Evolutionary conservation across 805 yeast genomes (phyloP).

Genomic region (Yarrowia sp.): DNA sequence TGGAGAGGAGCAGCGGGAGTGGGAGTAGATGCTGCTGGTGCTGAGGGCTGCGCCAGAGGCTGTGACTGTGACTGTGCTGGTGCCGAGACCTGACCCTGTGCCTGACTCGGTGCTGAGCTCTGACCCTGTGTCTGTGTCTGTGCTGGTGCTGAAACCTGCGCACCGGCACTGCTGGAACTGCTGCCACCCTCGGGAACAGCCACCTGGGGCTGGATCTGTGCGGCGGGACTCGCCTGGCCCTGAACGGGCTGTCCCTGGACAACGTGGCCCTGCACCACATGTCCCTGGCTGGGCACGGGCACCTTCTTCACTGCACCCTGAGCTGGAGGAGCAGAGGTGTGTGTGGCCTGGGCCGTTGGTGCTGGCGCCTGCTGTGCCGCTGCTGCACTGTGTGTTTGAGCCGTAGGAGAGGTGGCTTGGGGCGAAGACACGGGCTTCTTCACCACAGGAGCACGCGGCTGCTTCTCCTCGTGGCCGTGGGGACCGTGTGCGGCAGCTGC

Average conservation of each 20-base stretch:
- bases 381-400: background rate
- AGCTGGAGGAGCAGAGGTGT: background rate
- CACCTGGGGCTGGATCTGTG: constrained; percentile 15
- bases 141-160: too few relatives aligned
- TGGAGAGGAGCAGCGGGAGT: background rate
- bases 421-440: constrained; percentile 21
- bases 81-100: background rate
- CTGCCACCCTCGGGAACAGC: constrained; percentile 5
- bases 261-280: constrained; percentile 15
- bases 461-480: constrained; percentile 18
- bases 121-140: background rate
- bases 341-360: background rate
- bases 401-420: background rate
- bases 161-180: too few relatives aligned
- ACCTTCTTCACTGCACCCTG: constrained; percentile 10
- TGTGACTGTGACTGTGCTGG: background rate
- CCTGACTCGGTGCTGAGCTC: background rate
- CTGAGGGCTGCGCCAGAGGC: background rate
- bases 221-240: constrained; percentile 8
- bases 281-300: constrained; percentile 14
- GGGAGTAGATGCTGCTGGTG: background rate
- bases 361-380: background rate
- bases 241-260: constrained; percentile 15
- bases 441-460: constrained; percentile 3
- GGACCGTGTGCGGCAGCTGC: constrained; percentile 1